Conservation (phyloP, 495 filamentous ascomycete genomes). For the Platismatia glauca region DNA sequence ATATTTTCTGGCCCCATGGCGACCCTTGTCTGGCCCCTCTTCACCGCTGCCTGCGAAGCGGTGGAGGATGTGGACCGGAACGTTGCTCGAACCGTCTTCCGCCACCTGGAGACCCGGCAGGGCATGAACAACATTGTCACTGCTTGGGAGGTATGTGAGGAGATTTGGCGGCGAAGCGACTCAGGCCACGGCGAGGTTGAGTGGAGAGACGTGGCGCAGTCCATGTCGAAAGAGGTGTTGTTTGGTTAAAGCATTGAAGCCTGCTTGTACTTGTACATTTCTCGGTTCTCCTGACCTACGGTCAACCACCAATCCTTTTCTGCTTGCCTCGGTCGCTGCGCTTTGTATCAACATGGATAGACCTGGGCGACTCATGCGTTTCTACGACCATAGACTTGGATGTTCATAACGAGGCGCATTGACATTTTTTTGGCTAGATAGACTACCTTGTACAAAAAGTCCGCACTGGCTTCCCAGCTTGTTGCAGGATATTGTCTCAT, state of each 20-base stretch:
- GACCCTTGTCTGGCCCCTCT: constrained; percentile 53
- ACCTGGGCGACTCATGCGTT: neutral
- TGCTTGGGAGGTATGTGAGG: constrained; percentile 47
- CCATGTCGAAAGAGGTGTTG: constrained; percentile 45
- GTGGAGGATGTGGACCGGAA: constrained; percentile 29
- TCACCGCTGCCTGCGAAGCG: constrained; percentile 51
- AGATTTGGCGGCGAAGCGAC: constrained; percentile 48
- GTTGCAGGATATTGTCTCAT: neutral
- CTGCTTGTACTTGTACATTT: constrained; percentile 4
- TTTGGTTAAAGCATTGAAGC: constrained; percentile 37
- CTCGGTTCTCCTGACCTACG: neutral
- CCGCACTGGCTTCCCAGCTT: neutral
- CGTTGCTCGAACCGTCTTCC: constrained; percentile 41
- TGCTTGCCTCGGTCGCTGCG: neutral
- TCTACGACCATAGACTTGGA: constrained; percentile 9
- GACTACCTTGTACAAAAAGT: constrained; percentile 1
- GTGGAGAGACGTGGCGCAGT: constrained; percentile 42
- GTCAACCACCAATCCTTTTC: constrained; percentile 8
- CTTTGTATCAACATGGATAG: constrained; percentile 1
- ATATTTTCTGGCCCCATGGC: constrained; percentile 47
- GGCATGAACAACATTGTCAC: constrained; percentile 54
- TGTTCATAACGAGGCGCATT: neutral
- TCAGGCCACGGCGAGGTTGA: constrained; percentile 28
- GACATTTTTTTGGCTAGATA: neutral
- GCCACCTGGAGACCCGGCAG: constrained; percentile 41